phyloP scores from a whole-genome alignment of 257 asterid genomes.

The Nicotiana undulata region DNA sequence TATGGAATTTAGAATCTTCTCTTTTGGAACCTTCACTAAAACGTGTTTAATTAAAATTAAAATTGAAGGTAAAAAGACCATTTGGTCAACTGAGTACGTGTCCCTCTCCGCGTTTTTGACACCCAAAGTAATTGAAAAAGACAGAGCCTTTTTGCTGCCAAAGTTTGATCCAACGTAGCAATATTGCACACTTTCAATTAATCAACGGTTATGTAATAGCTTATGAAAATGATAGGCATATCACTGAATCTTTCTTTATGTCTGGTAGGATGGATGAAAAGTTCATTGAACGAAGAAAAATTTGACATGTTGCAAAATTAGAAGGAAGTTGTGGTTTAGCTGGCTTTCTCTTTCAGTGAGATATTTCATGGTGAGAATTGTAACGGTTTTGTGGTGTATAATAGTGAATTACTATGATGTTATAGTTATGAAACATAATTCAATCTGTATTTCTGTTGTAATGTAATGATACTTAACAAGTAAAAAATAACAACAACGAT shows the following conservation, averaged over 20 bases:
- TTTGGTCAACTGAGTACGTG: constrained; percentile 12
- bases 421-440: neutral
- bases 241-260: neutral
- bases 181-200: too few species aligned
- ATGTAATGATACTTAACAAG: too few species aligned
- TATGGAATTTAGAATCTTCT: constrained; percentile 14
- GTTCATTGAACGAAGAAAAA: neutral
- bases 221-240: neutral
- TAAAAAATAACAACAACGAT: too few species aligned
- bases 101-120: constrained; percentile 4
- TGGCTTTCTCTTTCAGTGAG: neutral
- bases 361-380: neutral
- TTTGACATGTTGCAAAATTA: neutral
- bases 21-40: constrained; percentile 2
- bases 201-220: too few species aligned
- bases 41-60: constrained; percentile 23
- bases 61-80: constrained; percentile 16
- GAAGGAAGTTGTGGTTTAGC: neutral
- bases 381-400: neutral
- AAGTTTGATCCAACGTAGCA: too few species aligned
- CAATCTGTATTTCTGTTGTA: too few species aligned
- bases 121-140: neutral
- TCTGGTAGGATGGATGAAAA: neutral
- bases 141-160: neutral
- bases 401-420: neutral